phyloP scores from a whole-genome alignment of 1,284 basidiomycete species.

The Apiotrichum veenhuisii region DNA sequence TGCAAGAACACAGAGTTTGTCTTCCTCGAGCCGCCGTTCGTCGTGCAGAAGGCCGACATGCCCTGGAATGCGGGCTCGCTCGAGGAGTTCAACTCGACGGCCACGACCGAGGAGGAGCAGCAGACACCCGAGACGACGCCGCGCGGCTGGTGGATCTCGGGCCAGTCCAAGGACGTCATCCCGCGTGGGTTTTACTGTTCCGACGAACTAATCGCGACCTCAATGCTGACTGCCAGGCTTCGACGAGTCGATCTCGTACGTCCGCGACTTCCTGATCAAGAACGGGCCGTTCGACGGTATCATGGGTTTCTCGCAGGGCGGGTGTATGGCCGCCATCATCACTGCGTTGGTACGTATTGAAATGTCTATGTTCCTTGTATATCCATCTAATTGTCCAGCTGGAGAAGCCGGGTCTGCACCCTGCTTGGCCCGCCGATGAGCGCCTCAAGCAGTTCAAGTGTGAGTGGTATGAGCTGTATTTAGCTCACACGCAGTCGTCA shows the following conservation, averaged over 20 bases:
- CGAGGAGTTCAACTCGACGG: conserved; percentile 58
- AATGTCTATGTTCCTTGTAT: background rate
- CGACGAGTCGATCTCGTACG: conserved; percentile 56
- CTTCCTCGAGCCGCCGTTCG: conserved; percentile 67
- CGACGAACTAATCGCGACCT: too few relatives aligned
- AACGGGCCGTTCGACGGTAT: conserved; percentile 59
- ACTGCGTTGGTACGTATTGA: conserved; percentile 62
- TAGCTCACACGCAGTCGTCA: conserved; percentile 54
- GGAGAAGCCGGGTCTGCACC: conserved; percentile 58
- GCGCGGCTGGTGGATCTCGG: conserved; percentile 70
- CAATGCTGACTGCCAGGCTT: too few relatives aligned
- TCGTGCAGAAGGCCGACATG: conserved; percentile 68
- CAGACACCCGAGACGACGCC: conserved; percentile 60
- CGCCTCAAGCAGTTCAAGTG: conserved; percentile 65
- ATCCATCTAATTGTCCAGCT: conserved; percentile 46
- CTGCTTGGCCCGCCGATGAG: conserved; percentile 61
- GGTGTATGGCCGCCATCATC: conserved; percentile 69
- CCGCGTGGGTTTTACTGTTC: conserved; percentile 43
- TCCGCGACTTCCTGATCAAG: conserved; percentile 50
- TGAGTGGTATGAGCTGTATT: conserved; percentile 50
- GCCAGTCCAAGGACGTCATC: conserved; percentile 52
- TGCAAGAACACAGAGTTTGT: conserved; percentile 57
- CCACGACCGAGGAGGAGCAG: conserved; percentile 54
- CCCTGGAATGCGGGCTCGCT: conserved; percentile 52
- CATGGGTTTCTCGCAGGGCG: conserved; percentile 82